phyloP scores from a whole-genome alignment of 352 stramenopile species.

The Phytopythium delawarense region DNA sequence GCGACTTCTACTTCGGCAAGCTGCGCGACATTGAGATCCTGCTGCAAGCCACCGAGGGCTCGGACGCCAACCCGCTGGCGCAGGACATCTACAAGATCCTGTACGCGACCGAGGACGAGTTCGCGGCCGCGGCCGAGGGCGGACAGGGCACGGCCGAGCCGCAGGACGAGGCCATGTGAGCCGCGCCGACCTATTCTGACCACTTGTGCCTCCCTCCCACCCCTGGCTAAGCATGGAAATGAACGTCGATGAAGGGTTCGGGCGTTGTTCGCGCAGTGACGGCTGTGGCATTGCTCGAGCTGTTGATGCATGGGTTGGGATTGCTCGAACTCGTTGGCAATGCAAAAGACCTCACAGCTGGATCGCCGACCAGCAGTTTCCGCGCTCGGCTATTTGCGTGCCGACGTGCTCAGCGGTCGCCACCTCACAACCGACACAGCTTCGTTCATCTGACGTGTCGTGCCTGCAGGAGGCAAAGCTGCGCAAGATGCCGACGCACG shows the following conservation, averaged over 20 bases:
- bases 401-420: neutral
- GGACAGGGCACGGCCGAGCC: slow-evolving; percentile 35
- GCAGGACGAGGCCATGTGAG: slow-evolving; percentile 54
- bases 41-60: slow-evolving; percentile 75
- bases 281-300: neutral
- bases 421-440: neutral
- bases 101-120: slow-evolving; percentile 74
- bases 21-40: slow-evolving; percentile 97
- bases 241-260: neutral
- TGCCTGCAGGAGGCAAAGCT: neutral
- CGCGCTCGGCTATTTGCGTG: neutral
- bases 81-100: slow-evolving; percentile 85
- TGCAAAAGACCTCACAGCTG: neutral
- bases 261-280: neutral
- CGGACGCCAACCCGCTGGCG: slow-evolving; percentile 41
- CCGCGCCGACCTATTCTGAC: neutral
- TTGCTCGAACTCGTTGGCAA: neutral
- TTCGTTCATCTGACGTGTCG: neutral
- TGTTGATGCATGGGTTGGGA: neutral
- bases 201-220: neutral
- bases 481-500: slow-evolving; percentile 21
- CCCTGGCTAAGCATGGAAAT: slow-evolving; percentile 1
- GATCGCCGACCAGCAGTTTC: neutral
- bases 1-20: slow-evolving; percentile 99
- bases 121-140: slow-evolving; percentile 22